Evolutionary conservation across 2,329 filamentous ascomycete species (phyloP).

Genomic region (Talaromyces pinophilus): DNA sequence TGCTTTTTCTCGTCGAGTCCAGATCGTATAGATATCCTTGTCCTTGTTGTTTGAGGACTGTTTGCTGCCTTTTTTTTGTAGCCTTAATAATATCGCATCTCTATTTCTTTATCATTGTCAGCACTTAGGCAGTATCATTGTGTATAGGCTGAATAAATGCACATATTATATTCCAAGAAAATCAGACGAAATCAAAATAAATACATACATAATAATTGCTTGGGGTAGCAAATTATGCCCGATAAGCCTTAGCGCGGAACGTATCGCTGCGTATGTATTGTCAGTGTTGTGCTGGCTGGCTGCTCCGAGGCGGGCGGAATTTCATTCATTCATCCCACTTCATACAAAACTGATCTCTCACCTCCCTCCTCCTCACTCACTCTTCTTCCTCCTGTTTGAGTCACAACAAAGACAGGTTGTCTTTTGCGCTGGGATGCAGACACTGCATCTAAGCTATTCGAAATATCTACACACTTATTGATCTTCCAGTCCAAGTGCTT

Average conservation of each 20-base stretch:
- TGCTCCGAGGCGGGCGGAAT: constrained; percentile 20
- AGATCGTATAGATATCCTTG: constrained; percentile 16
- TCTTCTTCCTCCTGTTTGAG: constrained; percentile 16
- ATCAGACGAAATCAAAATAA: not conserved
- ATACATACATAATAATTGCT: not conserved
- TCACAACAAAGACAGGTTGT: constrained; percentile 25
- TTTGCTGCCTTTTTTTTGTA: not conserved
- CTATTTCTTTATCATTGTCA: constrained; percentile 1
- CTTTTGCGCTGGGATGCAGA: constrained; percentile 31
- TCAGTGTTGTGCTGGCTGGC: constrained; percentile 1
- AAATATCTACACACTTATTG: constrained; percentile 19
- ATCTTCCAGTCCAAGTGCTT: constrained; percentile 5
- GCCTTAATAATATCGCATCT: constrained; percentile 17
- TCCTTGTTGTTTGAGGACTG: not conserved
- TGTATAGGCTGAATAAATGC: constrained; percentile 3
- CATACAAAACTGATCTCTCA: constrained; percentile 22
- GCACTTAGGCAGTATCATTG: not conserved
- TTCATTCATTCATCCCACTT: constrained; percentile 27
- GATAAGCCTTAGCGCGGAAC: constrained; percentile 20
- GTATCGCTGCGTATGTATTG: constrained; percentile 6
- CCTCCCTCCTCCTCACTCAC: not conserved
- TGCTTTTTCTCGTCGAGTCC: not conserved
- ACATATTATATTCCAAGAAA: not conserved
- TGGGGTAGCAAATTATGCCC: constrained; percentile 12
- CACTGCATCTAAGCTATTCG: constrained; percentile 27